Evolutionary conservation across 176 grass and related monocot species (phyloP), one percentile per base, ranked within the genome.

Genomic region (Eragrostis nindensis): DNA sequence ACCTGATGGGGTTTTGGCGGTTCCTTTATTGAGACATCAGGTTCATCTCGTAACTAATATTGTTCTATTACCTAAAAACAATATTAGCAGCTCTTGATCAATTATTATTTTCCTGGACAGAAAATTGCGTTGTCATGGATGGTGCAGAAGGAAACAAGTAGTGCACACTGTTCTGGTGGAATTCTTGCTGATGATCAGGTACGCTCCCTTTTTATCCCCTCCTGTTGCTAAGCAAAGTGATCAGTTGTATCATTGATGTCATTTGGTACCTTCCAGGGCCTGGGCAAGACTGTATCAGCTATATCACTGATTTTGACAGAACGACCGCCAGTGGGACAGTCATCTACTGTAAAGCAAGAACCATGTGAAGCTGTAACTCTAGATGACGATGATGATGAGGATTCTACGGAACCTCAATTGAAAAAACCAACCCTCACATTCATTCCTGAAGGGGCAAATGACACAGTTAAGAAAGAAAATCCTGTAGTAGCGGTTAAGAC

Each of bases 171-270:
- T 77, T 95, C 81, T 86, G 97, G 97, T 49, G 97, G 93, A 77
- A 99, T 99, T 84, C 97, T 99, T 65, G 97, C 97, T 74, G 97
- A 99, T 90, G 97, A 99, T 83, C 97, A 99, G 92, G 93, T 99
- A 90, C 84, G 26, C 64, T 21, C 83, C 19, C 68, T 55, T 39
- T 32, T 65, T 27, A 26, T 77, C 61, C 17, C 60, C 17, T 8
- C 16, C 10, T 41, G 48, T 65, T 80, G 8, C 73, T 79, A 11
- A 80, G 42, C 48, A 48, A 77, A 85, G 70, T 66, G 50, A 30
- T 6, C n/a, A n/a, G n/a, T n/a, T n/a, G n/a, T n/a, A n/a, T n/a
- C 72, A 77, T 84, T 87, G 15, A 65, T 19, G 54, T 53, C 50
- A 76, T 80, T 25, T 69, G 69, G 43, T 75, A 70, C 73, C 75